Evolutionary conservation across 805 yeast genomes (phyloP).

Genomic region (Wickerhamiella kazuoi): DNA sequence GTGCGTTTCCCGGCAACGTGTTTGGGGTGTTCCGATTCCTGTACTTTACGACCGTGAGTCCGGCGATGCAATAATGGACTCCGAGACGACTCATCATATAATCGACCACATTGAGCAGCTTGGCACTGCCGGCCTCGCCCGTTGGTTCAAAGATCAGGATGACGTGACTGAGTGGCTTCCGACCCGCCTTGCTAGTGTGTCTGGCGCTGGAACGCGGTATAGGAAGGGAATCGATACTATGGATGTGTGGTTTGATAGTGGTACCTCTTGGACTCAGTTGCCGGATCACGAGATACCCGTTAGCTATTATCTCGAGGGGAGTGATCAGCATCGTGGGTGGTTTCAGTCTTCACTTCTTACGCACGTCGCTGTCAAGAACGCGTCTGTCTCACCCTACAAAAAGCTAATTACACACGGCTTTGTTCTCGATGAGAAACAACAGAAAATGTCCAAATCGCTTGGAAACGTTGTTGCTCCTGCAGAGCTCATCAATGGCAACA

Average conservation of each 20-base stretch:
- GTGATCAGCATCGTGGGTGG: conserved; percentile 99
- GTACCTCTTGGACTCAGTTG: conserved; percentile 70
- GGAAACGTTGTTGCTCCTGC: conserved; percentile 66
- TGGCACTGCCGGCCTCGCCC: conserved; percentile 29
- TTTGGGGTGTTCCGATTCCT: conserved; percentile 98
- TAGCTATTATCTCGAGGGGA: conserved; percentile 84
- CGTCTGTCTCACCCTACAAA: conserved; percentile 44
- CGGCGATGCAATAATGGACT: conserved; percentile 46
- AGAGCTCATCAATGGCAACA: conserved; percentile 30
- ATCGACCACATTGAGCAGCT: conserved; percentile 35
- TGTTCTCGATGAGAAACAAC: conserved; percentile 66
- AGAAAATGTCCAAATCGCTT: conserved; percentile 84
- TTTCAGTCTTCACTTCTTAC: conserved; percentile 85
- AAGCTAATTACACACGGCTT: conserved; percentile 85
- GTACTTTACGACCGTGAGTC: conserved; percentile 47
- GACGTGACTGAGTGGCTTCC: conserved; percentile 63
- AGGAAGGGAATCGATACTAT: conserved; percentile 72
- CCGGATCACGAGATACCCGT: conserved; percentile 22
- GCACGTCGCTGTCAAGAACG: conserved; percentile 34
- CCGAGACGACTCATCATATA: conserved; percentile 37
- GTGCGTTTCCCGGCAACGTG: conserved; percentile 93
- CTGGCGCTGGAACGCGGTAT: conserved; percentile 27
- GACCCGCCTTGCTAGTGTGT: conserved; percentile 19
- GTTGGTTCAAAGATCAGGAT: conserved; percentile 50
- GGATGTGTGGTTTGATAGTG: conserved; percentile 99